phyloP scores from a whole-genome alignment of 2,329 filamentous ascomycete species.

The Intubia oerlemansii region DNA sequence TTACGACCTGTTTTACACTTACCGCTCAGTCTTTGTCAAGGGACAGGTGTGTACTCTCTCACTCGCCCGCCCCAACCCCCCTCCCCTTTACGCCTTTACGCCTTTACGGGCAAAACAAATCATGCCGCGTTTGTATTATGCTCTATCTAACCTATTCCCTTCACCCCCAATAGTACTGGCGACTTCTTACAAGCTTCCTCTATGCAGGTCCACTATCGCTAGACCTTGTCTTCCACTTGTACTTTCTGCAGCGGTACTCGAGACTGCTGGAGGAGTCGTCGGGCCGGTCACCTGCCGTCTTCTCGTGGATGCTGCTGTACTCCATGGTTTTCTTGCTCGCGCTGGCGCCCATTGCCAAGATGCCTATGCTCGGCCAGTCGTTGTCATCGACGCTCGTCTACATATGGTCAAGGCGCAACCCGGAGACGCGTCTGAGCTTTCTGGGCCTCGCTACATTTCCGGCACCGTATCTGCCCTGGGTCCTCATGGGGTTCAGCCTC shows the following conservation, averaged over 20 bases:
- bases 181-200: conserved; percentile 84
- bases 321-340: conserved; percentile 58
- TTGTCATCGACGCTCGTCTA: conserved; percentile 88
- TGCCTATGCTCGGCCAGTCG: conserved; percentile 87
- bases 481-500: conserved; percentile 78
- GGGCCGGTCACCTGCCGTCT: conserved; percentile 77
- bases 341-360: conserved; percentile 69
- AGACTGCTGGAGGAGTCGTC: conserved; percentile 87
- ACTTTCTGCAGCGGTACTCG: conserved; percentile 93
- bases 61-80: not conserved
- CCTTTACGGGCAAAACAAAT: no score
- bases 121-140: not conserved
- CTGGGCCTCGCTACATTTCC: conserved; percentile 78
- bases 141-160: conserved; percentile 1
- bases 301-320: conserved; percentile 85
- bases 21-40: conserved; percentile 74
- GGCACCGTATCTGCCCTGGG: conserved; percentile 89
- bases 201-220: conserved; percentile 92
- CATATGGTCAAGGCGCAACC: conserved; percentile 92
- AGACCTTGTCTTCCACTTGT: conserved; percentile 91
- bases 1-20: conserved; percentile 95
- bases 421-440: conserved; percentile 75
- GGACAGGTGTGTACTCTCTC: conserved; percentile 44
- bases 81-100: no score
- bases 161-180: conserved; percentile 60